phyloP scores from a whole-genome alignment of 164 flowering plant genomes.

The Taxillus chinensis region DNA sequence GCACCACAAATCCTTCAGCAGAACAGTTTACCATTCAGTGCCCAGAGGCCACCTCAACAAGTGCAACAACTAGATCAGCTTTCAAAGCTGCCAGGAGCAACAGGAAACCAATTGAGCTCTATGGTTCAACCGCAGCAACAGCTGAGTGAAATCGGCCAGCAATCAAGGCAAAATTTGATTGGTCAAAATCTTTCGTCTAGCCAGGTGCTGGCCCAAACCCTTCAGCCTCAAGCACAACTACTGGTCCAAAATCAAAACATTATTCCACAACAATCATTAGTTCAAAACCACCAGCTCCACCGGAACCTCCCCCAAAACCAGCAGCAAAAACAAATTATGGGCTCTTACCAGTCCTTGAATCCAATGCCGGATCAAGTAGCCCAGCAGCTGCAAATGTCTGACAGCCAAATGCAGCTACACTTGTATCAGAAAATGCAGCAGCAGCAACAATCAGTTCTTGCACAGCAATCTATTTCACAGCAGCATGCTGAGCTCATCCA shows the following conservation, averaged over 20 bases:
- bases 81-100: constrained; percentile 30
- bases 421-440: constrained; percentile 40
- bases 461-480: constrained; percentile 48
- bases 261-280: constrained; percentile 40
- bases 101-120: constrained; percentile 36
- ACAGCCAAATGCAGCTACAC: constrained; percentile 63
- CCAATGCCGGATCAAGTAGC: constrained; percentile 31
- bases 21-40: constrained; percentile 44
- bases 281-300: constrained; percentile 51
- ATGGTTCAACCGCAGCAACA: constrained; percentile 53
- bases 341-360: constrained; percentile 42
- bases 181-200: constrained; percentile 36
- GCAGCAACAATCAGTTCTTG: constrained; percentile 54
- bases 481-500: constrained; percentile 40
- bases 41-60: constrained; percentile 50
- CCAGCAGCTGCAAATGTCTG: constrained; percentile 52
- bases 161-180: constrained; percentile 42
- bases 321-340: constrained; percentile 20
- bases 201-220: constrained; percentile 48
- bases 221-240: constrained; percentile 43
- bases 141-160: constrained; percentile 42
- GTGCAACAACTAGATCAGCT: constrained; percentile 60
- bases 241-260: constrained; percentile 28
- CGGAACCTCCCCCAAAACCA: constrained; percentile 41
- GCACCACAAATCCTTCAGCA: constrained; percentile 51